Base-by-base conservation (phyloP, 345 rosid species). In the Aquilaria sinensis region DNA sequence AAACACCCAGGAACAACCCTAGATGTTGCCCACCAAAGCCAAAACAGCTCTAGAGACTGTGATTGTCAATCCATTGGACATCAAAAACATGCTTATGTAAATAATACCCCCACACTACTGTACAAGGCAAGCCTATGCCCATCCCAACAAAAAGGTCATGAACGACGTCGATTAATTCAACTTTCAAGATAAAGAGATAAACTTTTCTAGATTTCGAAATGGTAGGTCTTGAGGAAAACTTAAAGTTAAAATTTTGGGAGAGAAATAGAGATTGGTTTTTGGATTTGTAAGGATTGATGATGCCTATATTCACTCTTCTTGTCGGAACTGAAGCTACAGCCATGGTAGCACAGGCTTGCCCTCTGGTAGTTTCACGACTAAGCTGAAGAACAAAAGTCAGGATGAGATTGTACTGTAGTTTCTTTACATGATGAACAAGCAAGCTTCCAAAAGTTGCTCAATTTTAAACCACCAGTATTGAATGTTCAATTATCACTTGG, bases 1-100 rank as follows among this genome's bases (percentile, higher is more conserved):
- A 83, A 94, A 72, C 90, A 94, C 31, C 95, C 99, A 62, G 99
- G 99, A 73, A 97, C 96, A 3, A 94, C 99, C 9, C 99, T 97
- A 58, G 97, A 97, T 41, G 99, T 94, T 1, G 96, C 96, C 99
- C 99, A 88, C 82, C 43, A 88, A 79, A 69, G 97, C 99, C 75
- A 90, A 77, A 31, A 72, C 81, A 2, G 80, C 90, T 41, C 99
- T 97, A 46, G 96, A 96, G 9, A 77, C 78, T 29, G 97, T 90
- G 45, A 90, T 61, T 23, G 94, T 86, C 46, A 94, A 63, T 29
- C 86, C 97, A 60, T 60, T 73, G 9, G 96, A 69, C 68, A 88
- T 94, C 8, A 97, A 97, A 61, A 94, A 79, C 46, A 96, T 94
- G 77, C 99, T 94, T 15, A 97, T 76, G 46, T 94, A 94, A 12